These are phyloP conservation scores for Linnemannia hyalina DNA, from an alignment of 192 early-diverging fungal genomes.

Conservation along the genomic window DNA sequence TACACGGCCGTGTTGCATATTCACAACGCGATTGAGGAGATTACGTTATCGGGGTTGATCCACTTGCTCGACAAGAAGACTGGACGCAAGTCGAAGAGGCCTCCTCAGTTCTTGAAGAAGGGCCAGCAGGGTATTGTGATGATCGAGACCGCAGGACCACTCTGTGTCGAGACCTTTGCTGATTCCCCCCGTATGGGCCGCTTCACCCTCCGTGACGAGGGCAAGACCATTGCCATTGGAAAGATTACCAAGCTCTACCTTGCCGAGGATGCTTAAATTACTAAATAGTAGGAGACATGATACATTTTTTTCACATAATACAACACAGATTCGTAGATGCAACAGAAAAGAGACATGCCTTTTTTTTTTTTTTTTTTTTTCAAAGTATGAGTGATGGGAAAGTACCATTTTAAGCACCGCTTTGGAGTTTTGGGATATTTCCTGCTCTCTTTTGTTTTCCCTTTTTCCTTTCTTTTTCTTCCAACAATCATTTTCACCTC, in stretches of 20 bases:
- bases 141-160: slow-evolving; percentile 79
- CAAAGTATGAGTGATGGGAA: neutral
- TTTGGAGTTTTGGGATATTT: neutral
- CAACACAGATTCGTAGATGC: slow-evolving; percentile 3
- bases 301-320: slow-evolving; percentile 5
- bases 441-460: no score
- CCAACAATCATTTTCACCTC: no score
- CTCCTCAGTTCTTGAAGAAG: slow-evolving; percentile 95
- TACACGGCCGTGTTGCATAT: slow-evolving; percentile 95
- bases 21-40: slow-evolving; percentile 91
- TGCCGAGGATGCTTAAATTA: slow-evolving; percentile 28
- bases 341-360: neutral
- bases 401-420: neutral
- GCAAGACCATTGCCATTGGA: slow-evolving; percentile 95
- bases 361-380: neutral
- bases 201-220: slow-evolving; percentile 99
- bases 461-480: no score
- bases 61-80: slow-evolving; percentile 96
- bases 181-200: slow-evolving; percentile 94
- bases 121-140: slow-evolving; percentile 90
- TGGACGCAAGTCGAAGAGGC: slow-evolving; percentile 85
- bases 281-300: neutral
- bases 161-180: slow-evolving; percentile 90
- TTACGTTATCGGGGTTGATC: slow-evolving; percentile 81
- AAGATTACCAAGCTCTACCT: slow-evolving; percentile 87